phyloP scores from a whole-genome alignment of 768 basidiomycete genomes.

The Wakefieldia striispora region DNA sequence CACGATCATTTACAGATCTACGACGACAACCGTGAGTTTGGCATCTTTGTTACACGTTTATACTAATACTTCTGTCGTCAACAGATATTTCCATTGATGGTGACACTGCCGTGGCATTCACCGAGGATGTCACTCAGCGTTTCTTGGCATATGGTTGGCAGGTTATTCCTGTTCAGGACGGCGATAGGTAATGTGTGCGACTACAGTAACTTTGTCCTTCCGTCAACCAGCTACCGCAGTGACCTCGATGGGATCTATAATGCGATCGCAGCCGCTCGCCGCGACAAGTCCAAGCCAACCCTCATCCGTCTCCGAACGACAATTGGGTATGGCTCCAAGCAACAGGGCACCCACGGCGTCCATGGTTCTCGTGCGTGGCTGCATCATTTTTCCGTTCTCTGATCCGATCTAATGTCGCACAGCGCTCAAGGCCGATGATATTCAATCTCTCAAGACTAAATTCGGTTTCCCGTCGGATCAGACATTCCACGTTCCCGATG shows the following conservation, averaged over 20 bases:
- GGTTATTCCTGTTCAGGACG: slow-evolving; percentile 79
- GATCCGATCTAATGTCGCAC: slow-evolving; percentile 8
- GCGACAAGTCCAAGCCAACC: slow-evolving; percentile 80
- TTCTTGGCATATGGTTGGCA: slow-evolving; percentile 95
- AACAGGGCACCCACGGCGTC: slow-evolving; percentile 91
- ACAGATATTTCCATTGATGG: slow-evolving; percentile 96
- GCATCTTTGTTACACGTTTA: neutral
- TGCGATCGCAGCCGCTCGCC: slow-evolving; percentile 75
- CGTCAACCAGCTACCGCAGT: slow-evolving; percentile 36
- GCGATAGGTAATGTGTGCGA: slow-evolving; percentile 57
- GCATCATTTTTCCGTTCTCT: neutral
- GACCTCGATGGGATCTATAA: slow-evolving; percentile 76
- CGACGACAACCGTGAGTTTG: slow-evolving; percentile 86
- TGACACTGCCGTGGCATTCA: slow-evolving; percentile 88
- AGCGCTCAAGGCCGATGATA: slow-evolving; percentile 94
- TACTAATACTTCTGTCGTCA: slow-evolving; percentile 5
- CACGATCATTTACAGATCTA: slow-evolving; percentile 57
- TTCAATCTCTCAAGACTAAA: slow-evolving; percentile 76
- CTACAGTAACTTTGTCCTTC: neutral
- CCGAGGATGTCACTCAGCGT: slow-evolving; percentile 86
- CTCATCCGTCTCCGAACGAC: slow-evolving; percentile 85
- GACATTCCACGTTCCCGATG: slow-evolving; percentile 75
- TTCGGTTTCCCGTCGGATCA: slow-evolving; percentile 78
- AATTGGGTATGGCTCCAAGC: slow-evolving; percentile 92
- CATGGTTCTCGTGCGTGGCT: slow-evolving; percentile 82